Evolutionary conservation across 345 rosid genomes (phyloP).

Genomic region (Camelina laxa): DNA sequence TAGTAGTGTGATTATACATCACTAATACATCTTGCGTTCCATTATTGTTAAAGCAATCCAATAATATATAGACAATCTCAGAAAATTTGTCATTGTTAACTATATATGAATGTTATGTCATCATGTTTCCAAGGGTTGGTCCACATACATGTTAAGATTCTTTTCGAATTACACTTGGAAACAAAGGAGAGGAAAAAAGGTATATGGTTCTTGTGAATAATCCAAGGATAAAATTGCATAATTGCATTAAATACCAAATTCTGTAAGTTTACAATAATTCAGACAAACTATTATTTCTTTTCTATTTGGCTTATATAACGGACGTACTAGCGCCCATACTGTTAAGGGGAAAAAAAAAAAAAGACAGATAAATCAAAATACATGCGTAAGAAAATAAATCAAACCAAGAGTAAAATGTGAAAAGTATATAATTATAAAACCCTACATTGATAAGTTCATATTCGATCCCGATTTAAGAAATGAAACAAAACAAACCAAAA

Average conservation of each 20-base stretch:
- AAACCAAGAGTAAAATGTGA: slow-evolving; percentile 26
- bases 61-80: slow-evolving; percentile 39
- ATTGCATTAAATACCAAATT: slow-evolving; percentile 40
- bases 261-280: slow-evolving; percentile 40
- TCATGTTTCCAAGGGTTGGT: slow-evolving; percentile 45
- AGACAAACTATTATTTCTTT: slow-evolving; percentile 38
- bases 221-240: slow-evolving; percentile 44
- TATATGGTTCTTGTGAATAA: slow-evolving; percentile 48
- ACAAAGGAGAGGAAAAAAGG: slow-evolving; percentile 34
- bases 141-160: slow-evolving; percentile 46
- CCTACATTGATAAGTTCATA: slow-evolving; percentile 1
- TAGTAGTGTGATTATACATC: slow-evolving; percentile 31
- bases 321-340: slow-evolving; percentile 39
- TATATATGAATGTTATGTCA: slow-evolving; percentile 40
- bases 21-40: slow-evolving; percentile 33
- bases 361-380: slow-evolving; percentile 23
- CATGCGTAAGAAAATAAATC: slow-evolving; percentile 16
- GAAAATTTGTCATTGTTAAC: slow-evolving; percentile 35
- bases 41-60: slow-evolving; percentile 41
- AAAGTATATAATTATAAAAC: neutral
- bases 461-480: slow-evolving; percentile 1
- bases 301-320: slow-evolving; percentile 45
- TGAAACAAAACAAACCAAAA: slow-evolving; percentile 24
- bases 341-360: neutral
- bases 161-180: slow-evolving; percentile 44